Base-by-base conservation (phyloP, 495 filamentous ascomycete genomes). In the Aspergillus biplanus region DNA sequence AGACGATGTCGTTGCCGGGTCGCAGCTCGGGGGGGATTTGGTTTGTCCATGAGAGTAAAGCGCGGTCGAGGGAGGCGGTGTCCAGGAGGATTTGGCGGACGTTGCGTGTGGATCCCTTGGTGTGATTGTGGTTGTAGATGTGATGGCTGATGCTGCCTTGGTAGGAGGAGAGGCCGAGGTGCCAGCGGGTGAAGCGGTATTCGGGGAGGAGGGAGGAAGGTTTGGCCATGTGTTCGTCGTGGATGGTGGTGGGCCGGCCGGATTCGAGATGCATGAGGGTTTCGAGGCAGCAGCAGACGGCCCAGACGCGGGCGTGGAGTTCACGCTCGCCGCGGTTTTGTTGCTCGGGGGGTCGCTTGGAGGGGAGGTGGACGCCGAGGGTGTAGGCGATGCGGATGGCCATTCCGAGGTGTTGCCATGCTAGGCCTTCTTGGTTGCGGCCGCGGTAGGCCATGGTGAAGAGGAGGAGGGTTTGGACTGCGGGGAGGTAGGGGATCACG, bases 71-170 rank as follows among this genome's bases (percentile, higher is more conserved):
- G 5, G 48, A 54, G 27, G 64, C 64, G 0, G 64, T 66, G 18
- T 62, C 64, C 1, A 55, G 32, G n/a, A 64, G 57, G 13, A 66
- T 66, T 37, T 66, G 59, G 0, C 64, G 59, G 8, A 59, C 64
- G 13, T 9, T 56, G 21, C 56, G 46, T 4, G 46, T 34, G 3
- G 21, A 27, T 27, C 21, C 21, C 21, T 37, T 9, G 32, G 58
- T 1, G 2, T 18, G 53, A 2, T 27, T 27, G 35, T 63, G 39
- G 33, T 46, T 63, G 56, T 67, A 67, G 12, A 67, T 44, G 31
- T 67, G 65, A 1, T 60, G 56, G 44, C 65, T 63, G 39, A 67
- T 67, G 42, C 27, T 59, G 18, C 60, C 56, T 52, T 67, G 65
- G 27, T 59, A 67, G 7, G 52, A 39, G 2, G 59, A 59, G 4